Percentiles rank a stretch among this genome's conserved stretches.
These are phyloP conservation scores for Aspergillus saccharolyticus DNA, from an alignment of 495 filamentous ascomycete genomes.

Conservation along the genomic window DNA sequence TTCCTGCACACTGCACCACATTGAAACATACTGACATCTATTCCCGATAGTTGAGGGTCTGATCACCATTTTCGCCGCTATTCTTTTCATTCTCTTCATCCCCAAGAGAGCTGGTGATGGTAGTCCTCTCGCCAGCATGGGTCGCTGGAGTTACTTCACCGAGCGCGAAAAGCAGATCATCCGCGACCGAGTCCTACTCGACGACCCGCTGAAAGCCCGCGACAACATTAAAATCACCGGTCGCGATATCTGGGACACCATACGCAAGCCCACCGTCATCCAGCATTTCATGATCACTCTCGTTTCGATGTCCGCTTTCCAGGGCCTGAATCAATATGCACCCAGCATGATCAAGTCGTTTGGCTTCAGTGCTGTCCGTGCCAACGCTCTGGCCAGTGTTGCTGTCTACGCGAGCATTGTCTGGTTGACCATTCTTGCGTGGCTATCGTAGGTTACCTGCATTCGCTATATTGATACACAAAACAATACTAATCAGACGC, in stretches of 20 bases:
- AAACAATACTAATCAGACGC: slow-evolving; percentile 11
- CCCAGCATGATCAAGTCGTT: slow-evolving; percentile 37
- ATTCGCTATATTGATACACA: neutral
- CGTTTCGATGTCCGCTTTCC: slow-evolving; percentile 45
- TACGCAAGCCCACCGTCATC: slow-evolving; percentile 37
- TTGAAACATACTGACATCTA: slow-evolving; percentile 1
- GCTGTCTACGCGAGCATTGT: slow-evolving; percentile 42
- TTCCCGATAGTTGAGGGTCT: slow-evolving; percentile 40
- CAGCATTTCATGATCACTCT: slow-evolving; percentile 35
- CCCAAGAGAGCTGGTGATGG: slow-evolving; percentile 39
- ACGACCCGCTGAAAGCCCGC: slow-evolving; percentile 39
- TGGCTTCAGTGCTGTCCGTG: slow-evolving; percentile 41
- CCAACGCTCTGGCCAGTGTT: slow-evolving; percentile 50
- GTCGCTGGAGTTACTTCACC: slow-evolving; percentile 39
- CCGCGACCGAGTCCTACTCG: slow-evolving; percentile 34
- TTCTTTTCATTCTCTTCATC: slow-evolving; percentile 47
- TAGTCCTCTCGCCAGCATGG: slow-evolving; percentile 38
- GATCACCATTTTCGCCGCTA: slow-evolving; percentile 46
- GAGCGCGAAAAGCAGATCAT: slow-evolving; percentile 42
- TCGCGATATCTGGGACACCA: slow-evolving; percentile 37
- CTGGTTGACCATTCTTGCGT: slow-evolving; percentile 38
- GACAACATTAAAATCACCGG: slow-evolving; percentile 39
- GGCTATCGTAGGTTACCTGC: slow-evolving; percentile 27
- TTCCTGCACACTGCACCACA: neutral
- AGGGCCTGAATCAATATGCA: slow-evolving; percentile 36